Evolutionary conservation across 805 yeast genomes (phyloP).

Genomic region (Monosporozyma unispora): DNA sequence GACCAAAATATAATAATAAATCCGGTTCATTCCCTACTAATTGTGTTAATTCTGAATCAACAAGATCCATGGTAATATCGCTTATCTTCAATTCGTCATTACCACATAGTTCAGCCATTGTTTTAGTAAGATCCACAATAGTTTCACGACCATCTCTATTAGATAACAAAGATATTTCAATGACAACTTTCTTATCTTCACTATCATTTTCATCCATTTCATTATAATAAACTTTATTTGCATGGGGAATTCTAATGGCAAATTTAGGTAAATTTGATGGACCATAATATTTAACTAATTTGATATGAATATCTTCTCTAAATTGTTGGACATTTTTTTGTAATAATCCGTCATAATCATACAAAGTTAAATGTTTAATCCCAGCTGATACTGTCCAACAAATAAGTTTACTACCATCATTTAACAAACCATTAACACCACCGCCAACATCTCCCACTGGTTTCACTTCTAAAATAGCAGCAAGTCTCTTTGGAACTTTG

Average conservation of each 20-base stretch:
- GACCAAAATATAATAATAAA: conserved; percentile 72
- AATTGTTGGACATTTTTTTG: conserved; percentile 48
- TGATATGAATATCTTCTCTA: conserved; percentile 46
- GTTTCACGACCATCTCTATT: conserved; percentile 82
- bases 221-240: conserved; percentile 39
- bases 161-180: conserved; percentile 60
- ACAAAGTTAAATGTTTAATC: conserved; percentile 57
- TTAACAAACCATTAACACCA: conserved; percentile 73
- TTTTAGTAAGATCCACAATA: conserved; percentile 77
- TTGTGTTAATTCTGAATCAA: conserved; percentile 64
- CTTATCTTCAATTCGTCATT: conserved; percentile 48
- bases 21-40: conserved; percentile 92
- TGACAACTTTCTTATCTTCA: conserved; percentile 35
- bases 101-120: conserved; percentile 68
- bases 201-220: conserved; percentile 18
- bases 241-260: conserved; percentile 58
- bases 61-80: conserved; percentile 65
- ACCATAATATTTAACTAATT: conserved; percentile 67
- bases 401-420: conserved; percentile 64
- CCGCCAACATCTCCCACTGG: conserved; percentile 81
- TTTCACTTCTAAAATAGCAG: conserved; percentile 65
- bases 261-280: conserved; percentile 55
- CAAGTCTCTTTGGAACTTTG: conserved; percentile 71
- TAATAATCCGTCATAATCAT: conserved; percentile 69
- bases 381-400: conserved; percentile 94